Evolutionary conservation across 495 filamentous ascomycete species (phyloP).

Genomic region (Lophiotrema nucula): DNA sequence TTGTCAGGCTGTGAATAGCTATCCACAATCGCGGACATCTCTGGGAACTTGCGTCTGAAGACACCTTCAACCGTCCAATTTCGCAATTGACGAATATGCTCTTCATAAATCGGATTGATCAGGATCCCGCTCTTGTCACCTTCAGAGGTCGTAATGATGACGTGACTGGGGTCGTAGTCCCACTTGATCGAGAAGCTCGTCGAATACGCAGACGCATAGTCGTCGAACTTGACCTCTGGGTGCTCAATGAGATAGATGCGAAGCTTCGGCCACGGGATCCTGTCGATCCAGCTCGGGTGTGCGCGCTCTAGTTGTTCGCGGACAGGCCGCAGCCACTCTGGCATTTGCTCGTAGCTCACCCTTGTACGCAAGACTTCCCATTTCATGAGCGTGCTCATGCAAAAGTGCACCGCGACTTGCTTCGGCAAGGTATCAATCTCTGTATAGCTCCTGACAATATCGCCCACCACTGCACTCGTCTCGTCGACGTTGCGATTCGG

Average conservation of each 20-base stretch:
- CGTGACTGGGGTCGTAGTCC: constrained; percentile 18
- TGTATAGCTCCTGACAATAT: constrained; percentile 21
- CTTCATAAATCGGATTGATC: constrained; percentile 25
- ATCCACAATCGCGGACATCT: constrained; percentile 15
- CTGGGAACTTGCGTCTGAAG: constrained; percentile 14
- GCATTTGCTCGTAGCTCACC: constrained; percentile 15
- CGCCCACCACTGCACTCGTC: constrained; percentile 11
- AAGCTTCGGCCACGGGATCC: constrained; percentile 19
- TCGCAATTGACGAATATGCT: constrained; percentile 16
- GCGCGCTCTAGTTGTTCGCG: constrained; percentile 3
- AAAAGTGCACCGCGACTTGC: constrained; percentile 21
- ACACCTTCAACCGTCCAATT: constrained; percentile 17
- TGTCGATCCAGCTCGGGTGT: constrained; percentile 21
- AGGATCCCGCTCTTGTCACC: constrained; percentile 7
- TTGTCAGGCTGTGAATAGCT: not conserved
- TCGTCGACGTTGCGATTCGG: constrained; percentile 21
- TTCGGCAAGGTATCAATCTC: constrained; percentile 27
- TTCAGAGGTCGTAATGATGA: constrained; percentile 8
- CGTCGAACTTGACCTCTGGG: constrained; percentile 13
- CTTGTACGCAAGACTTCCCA: constrained; percentile 15
- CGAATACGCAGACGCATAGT: constrained; percentile 19
- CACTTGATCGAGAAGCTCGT: constrained; percentile 11
- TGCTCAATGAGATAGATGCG: constrained; percentile 17
- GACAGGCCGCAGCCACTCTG: constrained; percentile 17
- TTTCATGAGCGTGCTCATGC: constrained; percentile 20